Evolutionary conservation across 2,329 filamentous ascomycete species (phyloP), one percentile per base, ranked within the genome.

Genomic region (Cladophialophora chaetospira): DNA sequence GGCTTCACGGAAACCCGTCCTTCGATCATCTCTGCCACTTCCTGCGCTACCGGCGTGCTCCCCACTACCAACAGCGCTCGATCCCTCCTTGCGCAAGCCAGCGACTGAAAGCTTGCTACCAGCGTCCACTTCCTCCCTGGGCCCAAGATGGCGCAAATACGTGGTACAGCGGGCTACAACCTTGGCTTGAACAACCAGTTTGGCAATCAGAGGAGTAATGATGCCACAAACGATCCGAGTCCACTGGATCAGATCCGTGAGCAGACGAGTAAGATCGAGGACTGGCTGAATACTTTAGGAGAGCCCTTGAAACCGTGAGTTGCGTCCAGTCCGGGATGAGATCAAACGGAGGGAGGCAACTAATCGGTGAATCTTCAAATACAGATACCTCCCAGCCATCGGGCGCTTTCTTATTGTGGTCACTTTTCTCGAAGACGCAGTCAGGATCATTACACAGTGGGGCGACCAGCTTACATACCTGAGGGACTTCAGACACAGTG

Each of bases 231-330:
- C 70, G 87, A 91, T 68, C 83, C 87, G 46, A 90, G 85, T 73
- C 86, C 88, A 56, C 84, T 99, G 66, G 94, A 97, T 73, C 83
- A 90, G 68, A 91, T 99, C 71, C 84, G 94, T 63, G 85, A 91
- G 73, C 92, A 97, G 76, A 99, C 94, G 49, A 96, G 89, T 87
- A 97, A 97, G 82, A 93, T 99, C 65, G 94, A 99, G 78, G 94
- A 99, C 72, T 77, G 89, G 72, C 76, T 99, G 71, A 94, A 97
- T 75, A 89, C 84, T 25, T 66, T 91, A 69, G 88, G 91, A 69
- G 93, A 96, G 71, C 94, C 94, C 46, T 77, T 97, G 66, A 97
- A 96, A 82, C 94, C 94, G 88, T 99, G 83, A 73, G 89, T 85
- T 35, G 26, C 38, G 58, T 58, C 57, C 21, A 40, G 42, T 55